A percentile compares a stretch with the other conserved stretches of the same genome.
These are phyloP conservation scores for Zasmidium citrigriseum DNA, from an alignment of 2,329 filamentous ascomycete genomes.

Conservation along the genomic window DNA sequence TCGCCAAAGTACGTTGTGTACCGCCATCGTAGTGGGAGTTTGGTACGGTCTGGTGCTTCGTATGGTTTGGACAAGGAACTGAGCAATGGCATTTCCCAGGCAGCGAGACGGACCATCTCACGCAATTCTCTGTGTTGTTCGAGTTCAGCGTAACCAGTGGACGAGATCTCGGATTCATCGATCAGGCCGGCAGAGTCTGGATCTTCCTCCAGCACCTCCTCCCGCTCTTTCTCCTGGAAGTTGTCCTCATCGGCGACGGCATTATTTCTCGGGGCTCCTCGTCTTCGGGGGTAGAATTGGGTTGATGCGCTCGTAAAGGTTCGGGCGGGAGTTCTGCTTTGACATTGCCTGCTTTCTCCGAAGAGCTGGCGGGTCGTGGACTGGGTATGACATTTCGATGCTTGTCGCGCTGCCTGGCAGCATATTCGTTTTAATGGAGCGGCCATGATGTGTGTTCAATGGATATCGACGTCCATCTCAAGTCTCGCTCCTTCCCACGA, in stretches of 20 bases:
- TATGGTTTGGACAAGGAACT: slow-evolving; percentile 81
- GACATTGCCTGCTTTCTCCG: slow-evolving; percentile 13
- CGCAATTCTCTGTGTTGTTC: slow-evolving; percentile 85
- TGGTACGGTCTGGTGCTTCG: slow-evolving; percentile 59
- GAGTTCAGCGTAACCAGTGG: slow-evolving; percentile 80
- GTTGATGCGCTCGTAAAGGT: slow-evolving; percentile 9
- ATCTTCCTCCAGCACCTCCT: slow-evolving; percentile 9
- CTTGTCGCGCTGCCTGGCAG: slow-evolving; percentile 24
- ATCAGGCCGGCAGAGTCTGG: slow-evolving; percentile 14
- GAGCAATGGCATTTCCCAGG: slow-evolving; percentile 94
- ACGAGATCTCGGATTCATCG: slow-evolving; percentile 68
- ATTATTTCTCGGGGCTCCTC: slow-evolving; percentile 1
- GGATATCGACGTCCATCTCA: background rate
- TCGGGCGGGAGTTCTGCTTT: slow-evolving; percentile 8
- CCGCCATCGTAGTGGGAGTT: slow-evolving; percentile 82
- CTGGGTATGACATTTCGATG: slow-evolving; percentile 14
- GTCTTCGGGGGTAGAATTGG: slow-evolving; percentile 9
- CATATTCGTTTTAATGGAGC: slow-evolving; percentile 32
- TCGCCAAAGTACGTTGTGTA: slow-evolving; percentile 98
- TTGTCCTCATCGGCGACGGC: background rate
- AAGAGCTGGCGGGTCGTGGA: background rate
- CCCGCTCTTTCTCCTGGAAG: background rate
- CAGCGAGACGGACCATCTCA: slow-evolving; percentile 81
- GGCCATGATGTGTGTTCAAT: slow-evolving; percentile 26
- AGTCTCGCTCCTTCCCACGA: slow-evolving; percentile 8